These are phyloP conservation scores for Penicillium tannophilum DNA, from an alignment of 495 filamentous ascomycete species.

Conservation along the genomic window DNA sequence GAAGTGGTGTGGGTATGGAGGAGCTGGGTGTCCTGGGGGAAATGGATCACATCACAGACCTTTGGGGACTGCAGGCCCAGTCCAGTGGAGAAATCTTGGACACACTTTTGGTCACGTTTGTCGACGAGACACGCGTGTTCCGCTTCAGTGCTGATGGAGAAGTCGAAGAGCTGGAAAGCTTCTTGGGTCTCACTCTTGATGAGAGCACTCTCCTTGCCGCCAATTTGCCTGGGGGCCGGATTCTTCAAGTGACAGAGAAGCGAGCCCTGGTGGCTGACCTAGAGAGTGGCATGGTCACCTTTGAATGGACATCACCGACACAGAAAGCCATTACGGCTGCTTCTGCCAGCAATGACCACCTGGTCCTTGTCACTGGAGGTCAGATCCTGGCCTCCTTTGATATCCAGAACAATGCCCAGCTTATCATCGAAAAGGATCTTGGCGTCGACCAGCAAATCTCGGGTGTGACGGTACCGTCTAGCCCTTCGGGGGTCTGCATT, in stretches of 20 bases:
- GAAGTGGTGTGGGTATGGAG: conserved; percentile 92
- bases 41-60: conserved; percentile 69
- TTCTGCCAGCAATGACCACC: conserved; percentile 65
- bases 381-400: conserved; percentile 65
- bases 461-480: conserved; percentile 68
- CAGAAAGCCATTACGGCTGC: conserved; percentile 71
- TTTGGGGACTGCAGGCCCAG: conserved; percentile 65
- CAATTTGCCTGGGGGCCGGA: conserved; percentile 60
- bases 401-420: conserved; percentile 57
- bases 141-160: conserved; percentile 72
- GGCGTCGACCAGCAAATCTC: conserved; percentile 73
- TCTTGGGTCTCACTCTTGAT: conserved; percentile 66
- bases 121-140: conserved; percentile 84
- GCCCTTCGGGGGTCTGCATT: conserved; percentile 58
- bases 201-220: conserved; percentile 72
- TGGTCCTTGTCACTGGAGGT: conserved; percentile 76
- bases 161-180: conserved; percentile 80
- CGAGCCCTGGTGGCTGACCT: conserved; percentile 64
- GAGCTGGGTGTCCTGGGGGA: conserved; percentile 82
- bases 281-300: conserved; percentile 66
- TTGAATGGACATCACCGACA: conserved; percentile 65
- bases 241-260: conserved; percentile 78
- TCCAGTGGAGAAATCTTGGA: conserved; percentile 55
- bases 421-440: conserved; percentile 60
- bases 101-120: conserved; percentile 75